A percentile compares a stretch with the other conserved stretches of the same genome.
These are phyloP conservation scores for Amoebophrya sp. DNA, from an alignment of 169 alveolate genomes.

Conservation along the genomic window DNA sequence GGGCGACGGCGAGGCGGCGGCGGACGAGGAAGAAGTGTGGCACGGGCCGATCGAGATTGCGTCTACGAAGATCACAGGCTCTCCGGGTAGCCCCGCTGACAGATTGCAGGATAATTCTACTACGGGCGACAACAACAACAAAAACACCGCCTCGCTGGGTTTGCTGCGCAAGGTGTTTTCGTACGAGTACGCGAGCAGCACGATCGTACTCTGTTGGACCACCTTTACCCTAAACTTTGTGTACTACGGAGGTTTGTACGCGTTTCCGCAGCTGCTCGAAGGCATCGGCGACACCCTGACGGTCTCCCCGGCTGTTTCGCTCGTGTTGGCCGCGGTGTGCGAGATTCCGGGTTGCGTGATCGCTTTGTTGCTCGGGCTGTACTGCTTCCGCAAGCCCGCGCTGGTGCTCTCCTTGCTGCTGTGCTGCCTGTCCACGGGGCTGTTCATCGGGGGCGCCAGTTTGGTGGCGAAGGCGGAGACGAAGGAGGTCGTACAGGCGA, in stretches of 20 bases:
- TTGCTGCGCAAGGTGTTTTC: too few species aligned
- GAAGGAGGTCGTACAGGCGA: background rate
- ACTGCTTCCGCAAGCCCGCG: background rate
- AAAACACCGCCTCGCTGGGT: too few species aligned
- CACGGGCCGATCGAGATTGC: too few species aligned
- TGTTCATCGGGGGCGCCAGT: background rate
- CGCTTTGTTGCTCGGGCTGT: background rate
- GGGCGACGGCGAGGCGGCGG: too few species aligned
- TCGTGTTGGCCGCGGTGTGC: background rate
- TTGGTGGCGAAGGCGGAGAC: background rate
- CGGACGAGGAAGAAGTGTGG: too few species aligned
- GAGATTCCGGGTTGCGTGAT: background rate
- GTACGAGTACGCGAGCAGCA: too few species aligned
- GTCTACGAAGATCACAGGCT: too few species aligned
- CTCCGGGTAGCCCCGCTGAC: too few species aligned
- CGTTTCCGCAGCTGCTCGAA: background rate
- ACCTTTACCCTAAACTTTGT: background rate
- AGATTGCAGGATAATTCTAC: too few species aligned
- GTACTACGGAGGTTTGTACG: background rate
- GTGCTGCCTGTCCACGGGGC: background rate
- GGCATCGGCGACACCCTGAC: conserved; percentile 11
- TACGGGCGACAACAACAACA: too few species aligned
- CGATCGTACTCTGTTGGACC: background rate
- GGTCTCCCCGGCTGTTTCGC: background rate
- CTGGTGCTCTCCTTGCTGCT: background rate